Evolutionary conservation across 2,329 filamentous ascomycete species (phyloP).

Genomic region (Beauveria sp.): DNA sequence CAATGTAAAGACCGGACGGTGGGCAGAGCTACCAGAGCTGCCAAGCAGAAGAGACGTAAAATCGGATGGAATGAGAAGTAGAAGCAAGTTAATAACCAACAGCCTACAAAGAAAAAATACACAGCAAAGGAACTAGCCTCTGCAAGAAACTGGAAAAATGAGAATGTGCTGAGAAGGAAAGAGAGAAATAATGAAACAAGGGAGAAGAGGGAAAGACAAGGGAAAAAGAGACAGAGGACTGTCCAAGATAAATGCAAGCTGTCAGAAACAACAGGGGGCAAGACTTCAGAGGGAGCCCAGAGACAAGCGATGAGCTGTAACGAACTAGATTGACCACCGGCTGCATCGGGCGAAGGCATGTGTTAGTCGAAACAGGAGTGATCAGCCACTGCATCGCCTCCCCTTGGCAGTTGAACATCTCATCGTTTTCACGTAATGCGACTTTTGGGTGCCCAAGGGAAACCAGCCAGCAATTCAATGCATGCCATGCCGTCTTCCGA

Average conservation of each 20-base stretch:
- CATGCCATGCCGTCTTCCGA: neutral
- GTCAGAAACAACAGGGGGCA: conserved; percentile 1
- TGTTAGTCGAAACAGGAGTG: conserved; percentile 11
- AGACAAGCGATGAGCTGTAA: neutral
- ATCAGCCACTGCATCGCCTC: conserved; percentile 2
- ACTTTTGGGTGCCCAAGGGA: neutral
- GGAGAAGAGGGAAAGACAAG: conserved; percentile 18
- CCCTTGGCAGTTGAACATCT: conserved; percentile 4
- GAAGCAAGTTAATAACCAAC: conserved; percentile 18
- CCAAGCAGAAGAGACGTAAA: conserved; percentile 13
- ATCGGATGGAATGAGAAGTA: conserved; percentile 12
- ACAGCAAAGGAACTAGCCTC: conserved; percentile 23
- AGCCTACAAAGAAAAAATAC: conserved; percentile 11
- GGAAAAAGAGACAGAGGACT: conserved; percentile 16
- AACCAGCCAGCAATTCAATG: neutral
- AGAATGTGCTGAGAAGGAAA: conserved; percentile 20
- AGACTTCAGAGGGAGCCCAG: neutral
- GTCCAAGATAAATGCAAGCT: conserved; percentile 3
- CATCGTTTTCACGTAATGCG: neutral
- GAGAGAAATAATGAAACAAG: conserved; percentile 19
- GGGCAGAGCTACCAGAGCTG: conserved; percentile 18
- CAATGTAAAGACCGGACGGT: conserved; percentile 21
- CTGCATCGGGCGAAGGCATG: neutral
- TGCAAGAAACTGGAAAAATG: conserved; percentile 20
- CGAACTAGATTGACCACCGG: conserved; percentile 3